A percentile compares a stretch with the other conserved stretches of the same genome.
Evolutionary conservation across 2,329 filamentous ascomycete species (phyloP).

Genomic region (Fusarium nelsonii): DNA sequence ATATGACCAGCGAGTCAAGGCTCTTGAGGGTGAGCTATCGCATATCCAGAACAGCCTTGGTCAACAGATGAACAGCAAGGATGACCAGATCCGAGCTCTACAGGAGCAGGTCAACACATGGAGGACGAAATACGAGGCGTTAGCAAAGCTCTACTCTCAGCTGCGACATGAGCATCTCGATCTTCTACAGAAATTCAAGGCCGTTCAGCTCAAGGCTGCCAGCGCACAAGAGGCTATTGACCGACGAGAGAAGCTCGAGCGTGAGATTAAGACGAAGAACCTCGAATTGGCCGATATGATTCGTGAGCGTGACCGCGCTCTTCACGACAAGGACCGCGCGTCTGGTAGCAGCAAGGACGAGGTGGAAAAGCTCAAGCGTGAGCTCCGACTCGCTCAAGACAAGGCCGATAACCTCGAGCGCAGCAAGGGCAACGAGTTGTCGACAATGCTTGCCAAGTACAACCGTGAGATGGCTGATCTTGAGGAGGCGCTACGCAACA

Average conservation of each 20-base stretch:
- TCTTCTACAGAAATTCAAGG: constrained; percentile 94
- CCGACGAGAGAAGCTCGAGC: constrained; percentile 91
- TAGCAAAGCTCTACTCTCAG: constrained; percentile 97
- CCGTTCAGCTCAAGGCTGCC: constrained; percentile 93
- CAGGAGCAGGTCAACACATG: constrained; percentile 99
- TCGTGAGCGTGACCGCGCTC: constrained; percentile 89
- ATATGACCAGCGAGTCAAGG: constrained; percentile 94
- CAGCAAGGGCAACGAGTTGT: constrained; percentile 94
- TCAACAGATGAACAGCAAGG: constrained; percentile 88
- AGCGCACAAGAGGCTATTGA: constrained; percentile 98
- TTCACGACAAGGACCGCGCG: constrained; percentile 93
- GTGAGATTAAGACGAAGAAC: constrained; percentile 99
- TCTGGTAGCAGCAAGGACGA: constrained; percentile 91
- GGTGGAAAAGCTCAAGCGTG: constrained; percentile 91
- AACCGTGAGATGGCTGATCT: constrained; percentile 97
- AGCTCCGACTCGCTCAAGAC: constrained; percentile 91
- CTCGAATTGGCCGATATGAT: constrained; percentile 99
- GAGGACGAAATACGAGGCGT: constrained; percentile 95
- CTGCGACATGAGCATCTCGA: constrained; percentile 95
- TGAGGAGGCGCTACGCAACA: constrained; percentile 89
- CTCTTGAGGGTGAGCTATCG: constrained; percentile 85
- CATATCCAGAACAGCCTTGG: constrained; percentile 86
- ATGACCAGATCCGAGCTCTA: constrained; percentile 91
- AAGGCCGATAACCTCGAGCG: constrained; percentile 92
- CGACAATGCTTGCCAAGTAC: constrained; percentile 93